A percentile compares a stretch with the other conserved stretches of the same genome.
phyloP scores from a whole-genome alignment of 768 basidiomycete genomes.

The Mycena metata region DNA sequence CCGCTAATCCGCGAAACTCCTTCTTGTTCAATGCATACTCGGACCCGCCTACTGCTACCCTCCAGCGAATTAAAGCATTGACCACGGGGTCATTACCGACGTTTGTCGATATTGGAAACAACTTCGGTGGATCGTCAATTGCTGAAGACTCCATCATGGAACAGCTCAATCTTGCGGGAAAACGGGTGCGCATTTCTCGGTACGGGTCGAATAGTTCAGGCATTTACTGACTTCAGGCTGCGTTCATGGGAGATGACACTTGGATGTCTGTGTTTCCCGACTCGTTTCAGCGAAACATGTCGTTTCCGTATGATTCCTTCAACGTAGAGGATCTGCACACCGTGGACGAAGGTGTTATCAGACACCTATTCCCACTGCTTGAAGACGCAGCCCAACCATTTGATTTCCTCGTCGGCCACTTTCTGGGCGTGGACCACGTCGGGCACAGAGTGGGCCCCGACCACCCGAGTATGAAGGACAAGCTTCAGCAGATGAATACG shows the following conservation, averaged over 20 bases:
- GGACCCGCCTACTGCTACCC: conserved; percentile 95
- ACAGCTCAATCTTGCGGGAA: conserved; percentile 73
- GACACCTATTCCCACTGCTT: conserved; percentile 86
- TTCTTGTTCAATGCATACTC: conserved; percentile 91
- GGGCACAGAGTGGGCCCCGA: conserved; percentile 95
- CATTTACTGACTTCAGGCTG: conserved; percentile 62
- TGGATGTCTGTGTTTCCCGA: conserved; percentile 93
- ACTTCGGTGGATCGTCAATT: conserved; percentile 90
- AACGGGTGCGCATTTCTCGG: conserved; percentile 61
- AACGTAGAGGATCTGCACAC: conserved; percentile 98
- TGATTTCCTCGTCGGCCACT: conserved; percentile 93
- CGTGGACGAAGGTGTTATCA: conserved; percentile 92
- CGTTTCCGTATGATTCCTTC: conserved; percentile 94
- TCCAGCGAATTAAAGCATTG: conserved; percentile 95
- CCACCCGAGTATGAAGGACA: conserved; percentile 86
- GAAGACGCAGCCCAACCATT: conserved; percentile 67
- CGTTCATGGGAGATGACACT: conserved; percentile 97
- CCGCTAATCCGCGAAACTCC: conserved; percentile 74
- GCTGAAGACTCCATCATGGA: conserved; percentile 89
- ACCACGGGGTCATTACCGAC: conserved; percentile 97
- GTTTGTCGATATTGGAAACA: conserved; percentile 93
- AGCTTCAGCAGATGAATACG: conserved; percentile 89
- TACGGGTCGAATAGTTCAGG: conserved; percentile 6
- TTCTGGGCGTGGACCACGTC: conserved; percentile 96
- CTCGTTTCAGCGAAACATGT: conserved; percentile 77